These are phyloP conservation scores for Yamadazyma pseudoaaseri DNA, from an alignment of 1,139 yeast species.

Conservation along the genomic window DNA sequence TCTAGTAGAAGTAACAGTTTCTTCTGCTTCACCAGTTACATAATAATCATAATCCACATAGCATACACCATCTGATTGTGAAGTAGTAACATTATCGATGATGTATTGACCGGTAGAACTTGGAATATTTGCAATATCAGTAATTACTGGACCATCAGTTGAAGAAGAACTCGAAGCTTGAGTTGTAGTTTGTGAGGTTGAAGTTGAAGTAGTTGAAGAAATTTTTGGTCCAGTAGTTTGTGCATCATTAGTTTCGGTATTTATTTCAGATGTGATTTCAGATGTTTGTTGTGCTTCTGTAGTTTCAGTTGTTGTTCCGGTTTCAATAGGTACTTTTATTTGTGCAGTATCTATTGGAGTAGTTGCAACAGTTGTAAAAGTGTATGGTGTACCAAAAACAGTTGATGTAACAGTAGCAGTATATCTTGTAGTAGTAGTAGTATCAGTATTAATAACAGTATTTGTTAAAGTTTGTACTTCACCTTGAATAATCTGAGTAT, in stretches of 20 bases:
- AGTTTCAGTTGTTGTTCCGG: slow-evolving; percentile 4
- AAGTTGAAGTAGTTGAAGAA: slow-evolving; percentile 8
- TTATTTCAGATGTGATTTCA: slow-evolving; percentile 27
- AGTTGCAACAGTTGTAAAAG: slow-evolving; percentile 38
- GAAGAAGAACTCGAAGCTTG: slow-evolving; percentile 8
- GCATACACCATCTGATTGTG: slow-evolving; percentile 36
- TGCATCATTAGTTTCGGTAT: slow-evolving; percentile 9
- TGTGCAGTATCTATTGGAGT: slow-evolving; percentile 27
- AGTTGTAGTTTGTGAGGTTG: slow-evolving; percentile 11
- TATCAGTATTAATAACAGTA: slow-evolving; percentile 28
- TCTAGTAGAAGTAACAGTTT: slow-evolving; percentile 36
- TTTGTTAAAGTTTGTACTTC: slow-evolving; percentile 31
- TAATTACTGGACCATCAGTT: slow-evolving; percentile 29
- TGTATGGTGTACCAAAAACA: slow-evolving; percentile 38
- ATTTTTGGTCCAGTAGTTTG: slow-evolving; percentile 9
- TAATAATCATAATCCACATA: slow-evolving; percentile 45
- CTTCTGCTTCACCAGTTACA: slow-evolving; percentile 27
- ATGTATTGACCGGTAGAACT: slow-evolving; percentile 39
- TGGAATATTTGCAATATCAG: slow-evolving; percentile 29
- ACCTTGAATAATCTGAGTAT: slow-evolving; percentile 33
- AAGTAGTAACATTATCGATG: slow-evolving; percentile 36
- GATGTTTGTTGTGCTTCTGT: slow-evolving; percentile 7
- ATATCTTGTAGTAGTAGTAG: slow-evolving; percentile 41
- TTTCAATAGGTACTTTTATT: slow-evolving; percentile 12
- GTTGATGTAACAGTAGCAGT: slow-evolving; percentile 49